Conservation (phyloP, 495 filamentous ascomycete genomes). For the Aspergillus mulundensis region DNA sequence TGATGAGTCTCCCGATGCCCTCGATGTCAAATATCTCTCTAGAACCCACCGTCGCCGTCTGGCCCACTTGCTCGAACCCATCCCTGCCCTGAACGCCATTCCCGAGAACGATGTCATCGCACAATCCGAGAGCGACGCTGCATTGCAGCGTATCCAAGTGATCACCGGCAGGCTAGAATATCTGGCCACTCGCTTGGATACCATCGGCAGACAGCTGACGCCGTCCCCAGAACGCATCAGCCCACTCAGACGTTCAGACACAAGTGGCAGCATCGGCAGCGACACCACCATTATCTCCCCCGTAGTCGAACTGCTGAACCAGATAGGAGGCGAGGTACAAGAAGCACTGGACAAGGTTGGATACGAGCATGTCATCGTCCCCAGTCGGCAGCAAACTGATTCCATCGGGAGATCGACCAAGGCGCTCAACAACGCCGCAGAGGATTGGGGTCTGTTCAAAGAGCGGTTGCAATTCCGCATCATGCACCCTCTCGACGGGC, state of each 20-base stretch:
- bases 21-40: conserved; percentile 7
- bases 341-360: conserved; percentile 9
- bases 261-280: neutral
- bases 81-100: neutral
- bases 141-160: conserved; percentile 9
- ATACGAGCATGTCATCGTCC: conserved; percentile 6
- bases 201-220: neutral
- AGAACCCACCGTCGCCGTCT: conserved; percentile 1
- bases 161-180: conserved; percentile 4
- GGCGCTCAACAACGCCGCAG: conserved; percentile 6
- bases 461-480: conserved; percentile 13
- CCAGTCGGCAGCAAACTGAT: neutral
- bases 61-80: conserved; percentile 1
- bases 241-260: neutral
- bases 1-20: neutral
- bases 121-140: conserved; percentile 1
- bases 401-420: neutral
- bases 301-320: conserved; percentile 5
- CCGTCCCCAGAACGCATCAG: neutral
- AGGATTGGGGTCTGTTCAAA: conserved; percentile 12
- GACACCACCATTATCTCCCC: neutral
- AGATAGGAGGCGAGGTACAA: conserved; percentile 8
- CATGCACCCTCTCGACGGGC: neutral
- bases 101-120: conserved; percentile 4
- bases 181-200: neutral